Evolutionary conservation across 2,329 filamentous ascomycete genomes (phyloP), one percentile per base, ranked within the genome.

Genomic region (Ceratocystis cacaofunesta): DNA sequence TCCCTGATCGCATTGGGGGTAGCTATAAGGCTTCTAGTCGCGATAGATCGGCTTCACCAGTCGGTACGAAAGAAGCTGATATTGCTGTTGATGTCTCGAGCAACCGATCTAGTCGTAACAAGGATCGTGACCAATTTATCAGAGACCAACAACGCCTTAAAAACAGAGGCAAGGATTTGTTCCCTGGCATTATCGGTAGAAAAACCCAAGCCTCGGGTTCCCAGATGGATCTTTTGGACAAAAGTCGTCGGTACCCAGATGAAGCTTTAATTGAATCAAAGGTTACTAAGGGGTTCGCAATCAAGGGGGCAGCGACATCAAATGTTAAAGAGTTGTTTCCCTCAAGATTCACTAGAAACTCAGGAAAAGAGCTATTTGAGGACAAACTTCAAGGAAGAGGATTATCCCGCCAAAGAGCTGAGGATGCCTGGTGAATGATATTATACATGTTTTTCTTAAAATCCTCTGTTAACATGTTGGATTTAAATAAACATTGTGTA

Each of bases 341-440:
- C 28, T 41, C 64, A 5, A 67, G 64, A 61, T 44, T 65, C 6
- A 43, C 58, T 5, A 52, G 30, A 7, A 89, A 89, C 71, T 75
- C 80, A 1, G 84, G 83, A 62, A 90, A 88, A 74, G 88, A 91
- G 72, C 74, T 90, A 17, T 88, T 90, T 70, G 79, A 80, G 1
- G 81, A 84, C 67, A 84, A 77, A 68, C 71, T 84, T 30, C 80
- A 83, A 64, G 82, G 82, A 1, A 78, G 84, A 68, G 79, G 81
- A 15, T 78, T 79, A 67, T 79, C 78, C 68, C 81, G 88, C 69
- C 83, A 86, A 70, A 85, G 79, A 71, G 88, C 88, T 0, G 86
- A 89, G 70, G 88, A 92, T 75, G 77, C 88, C 69, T 92, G 66
- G 62, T 67, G 48, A 48, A 41, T 46, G 10, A 10, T 15, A 28